Evolutionary conservation across 352 stramenopile species (phyloP), one percentile per base, ranked within the genome.

Genomic region (Phytophthora quininea): DNA sequence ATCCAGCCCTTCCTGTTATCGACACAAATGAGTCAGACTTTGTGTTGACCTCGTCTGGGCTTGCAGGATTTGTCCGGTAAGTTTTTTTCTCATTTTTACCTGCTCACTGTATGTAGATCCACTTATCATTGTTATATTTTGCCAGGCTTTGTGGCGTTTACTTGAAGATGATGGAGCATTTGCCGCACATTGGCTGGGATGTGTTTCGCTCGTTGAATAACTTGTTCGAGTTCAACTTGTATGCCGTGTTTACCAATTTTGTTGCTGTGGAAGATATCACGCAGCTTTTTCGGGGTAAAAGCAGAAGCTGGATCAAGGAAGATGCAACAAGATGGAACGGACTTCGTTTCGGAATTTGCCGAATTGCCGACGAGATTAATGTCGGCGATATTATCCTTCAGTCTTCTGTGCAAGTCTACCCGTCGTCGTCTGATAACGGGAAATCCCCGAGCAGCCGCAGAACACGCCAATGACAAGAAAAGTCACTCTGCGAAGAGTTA

Each of bases 111-210:
- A 65, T 57, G 0, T 30, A 42, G 8, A 38, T 3, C 15, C 12
- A n/a, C 14, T 49, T 29, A 45, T 19, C 11, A 40, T 43, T 33
- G 46, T 61, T 7, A 19, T 50, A 59, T 52, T 19, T 30, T 54
- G 27, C 54, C 62, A 94, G 88, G 0, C 77, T 96, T 32, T 93
- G 84, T 32, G 88, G 88, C 37, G 76, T 93, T 9, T 94, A 96
- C 51, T 54, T 96, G 47, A 96, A 96, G 74, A 92, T 95, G 76
- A 95, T 96, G 86, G 74, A 94, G 55, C 74, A 94, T 31, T 55
- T 96, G 46, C 86, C 86, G 11, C 76, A 90, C 33, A 80, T 92
- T 30, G 67, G 76, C 12, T 93, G 82, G 80, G 82, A 95, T 33
- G 68, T 86, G 24, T 89, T 93, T 62, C 61, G 80, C 33, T 75